Evolutionary conservation across 2,329 filamentous ascomycete species (phyloP), one percentile per base, ranked within the genome.

Genomic region (Epichloe sibirici): DNA sequence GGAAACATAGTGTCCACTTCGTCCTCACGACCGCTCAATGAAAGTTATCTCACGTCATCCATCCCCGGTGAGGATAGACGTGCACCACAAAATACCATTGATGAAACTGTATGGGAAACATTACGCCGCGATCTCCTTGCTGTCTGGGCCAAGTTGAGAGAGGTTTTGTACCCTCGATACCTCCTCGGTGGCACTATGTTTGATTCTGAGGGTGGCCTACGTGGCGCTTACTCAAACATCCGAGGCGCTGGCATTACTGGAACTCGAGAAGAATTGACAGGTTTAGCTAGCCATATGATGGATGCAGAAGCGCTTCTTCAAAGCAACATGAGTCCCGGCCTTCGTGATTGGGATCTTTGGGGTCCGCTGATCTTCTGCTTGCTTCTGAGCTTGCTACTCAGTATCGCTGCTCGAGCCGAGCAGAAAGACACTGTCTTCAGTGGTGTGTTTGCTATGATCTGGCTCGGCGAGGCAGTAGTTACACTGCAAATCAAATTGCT

Each of bases 281-380:
- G 79, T 1, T 66, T 85, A 49, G 81, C 81, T 5, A 79, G 78
- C 45, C 71, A 81, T 44, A 78, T 82, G 59, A 73, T 84, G 69
- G 81, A 85, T 66, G 69, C 80, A n/a, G 81, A 85, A 65, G 67
- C 73, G 40, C 66, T 85, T 58, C 70, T 83, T 40, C 76, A 79
- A 66, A 82, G 77, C 59, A 79, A 80, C 65, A 94, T 96, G 88
- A 91, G 85, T 58, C 87, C 94, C 49, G 90, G 90, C 1, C 72
- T 97, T 64, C 77, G 91, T 56, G 90, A 98, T 71, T 98, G 93
- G 93, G 93, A 98, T 76, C 79, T 98, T 49, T 98, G 93, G 93
- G 93, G 93, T 0, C 93, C 93, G 38, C 74, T 98, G 53, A 83
- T 98, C 58, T 98, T 98, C 74, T 96, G 91, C 63, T 73, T 98